Evolutionary conservation across 768 basidiomycete genomes (phyloP), one percentile per base, ranked within the genome.

Genomic region (Suillus decipiens): DNA sequence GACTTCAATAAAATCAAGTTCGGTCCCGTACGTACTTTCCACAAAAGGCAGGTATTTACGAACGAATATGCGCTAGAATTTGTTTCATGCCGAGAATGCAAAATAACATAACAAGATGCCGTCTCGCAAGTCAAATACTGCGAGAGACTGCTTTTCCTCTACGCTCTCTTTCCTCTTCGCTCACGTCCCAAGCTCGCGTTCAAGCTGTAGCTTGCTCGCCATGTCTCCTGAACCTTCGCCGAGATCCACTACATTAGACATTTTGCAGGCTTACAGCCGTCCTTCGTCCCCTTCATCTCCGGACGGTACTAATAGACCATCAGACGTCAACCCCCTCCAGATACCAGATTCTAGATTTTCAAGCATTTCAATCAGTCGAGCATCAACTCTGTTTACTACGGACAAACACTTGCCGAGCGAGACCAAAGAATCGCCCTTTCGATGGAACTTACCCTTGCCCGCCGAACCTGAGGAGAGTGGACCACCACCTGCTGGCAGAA

Each of bases 1-100:
- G n/a, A n/a, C n/a, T n/a, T n/a, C n/a, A n/a, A n/a, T n/a, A n/a
- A n/a, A n/a, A 33, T 34, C 36, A 34, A 31, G 59, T 58, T 61
- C 22, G 37, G 41, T 59, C 12, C 57, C 41, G 60, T 62, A 63
- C 19, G 54, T 22, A 10, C 2, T 55, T 59, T 65, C 73, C 60
- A 56, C 55, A 72, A 69, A 59, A 68, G 73, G 73, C 60, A 74
- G 58, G 65, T 62, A 5, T 75, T 75, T 75, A 76, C 68, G 75
- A 75, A 76, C 72, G 43, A 41, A 67, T 34, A 39, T 62, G 48
- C 45, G 63, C 68, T 66, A 64, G 64, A 56, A 63, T 61, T 61
- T 45, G 62, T 58, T 60, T 48, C 42, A 62, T 61, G 57, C 59
- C 69, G 68, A 73, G 63, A 67, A 56, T 19, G 15, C 17, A 11